Base-by-base conservation (phyloP, 352 stramenopile species). In the Pythium dissotocum region DNA sequence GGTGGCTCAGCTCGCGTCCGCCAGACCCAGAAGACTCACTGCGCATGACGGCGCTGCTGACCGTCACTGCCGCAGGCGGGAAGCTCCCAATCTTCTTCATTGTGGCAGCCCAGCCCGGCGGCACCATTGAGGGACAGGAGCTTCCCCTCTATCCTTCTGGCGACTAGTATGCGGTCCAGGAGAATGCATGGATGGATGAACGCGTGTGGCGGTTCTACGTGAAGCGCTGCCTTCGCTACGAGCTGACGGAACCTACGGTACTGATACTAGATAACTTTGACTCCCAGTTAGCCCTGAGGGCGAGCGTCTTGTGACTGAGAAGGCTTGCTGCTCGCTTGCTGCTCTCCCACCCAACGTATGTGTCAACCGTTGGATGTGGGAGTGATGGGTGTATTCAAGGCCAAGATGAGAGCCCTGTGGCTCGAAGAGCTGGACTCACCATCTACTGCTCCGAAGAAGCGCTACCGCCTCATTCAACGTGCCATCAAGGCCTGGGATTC, bases 1-100 rank as follows among this genome's bases (percentile, higher is more conserved):
- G 33, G 51, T 12, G 42, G 42, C 3, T 67, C 49, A 2, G 5
- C 32, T 4, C 55, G 58, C 2, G 28, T 72, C 3, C 6, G 2
- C 0, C 13, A 48, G 8, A 30, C 35, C 32, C 54, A 46, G 35
- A 32, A 60, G 54, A 44, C n/a, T 60, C 54, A 60, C 24, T 38
- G 9, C 51, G 12, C 18, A 40, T 30, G 51, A 9, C n/a, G 6
- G 51, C 51, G 0, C 40, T 72, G 8, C 40, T 77, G 2, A 67
- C 67, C 0, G 8, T 66, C 18, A 21, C 64, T 54, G 66, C 44
- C 0, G 71, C 72, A 44, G 64, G 63, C 4, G 54, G n/a, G 2
- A 78, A 78, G 36, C 58, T 72, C 9, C 67, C 63, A 12, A 56
- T 78, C 7, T 35, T 74, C 6, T 71, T 75, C 26, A 70, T 73